Evolutionary conservation across 1,284 basidiomycete genomes (phyloP).

Genomic region (Moesziomyces sp.): DNA sequence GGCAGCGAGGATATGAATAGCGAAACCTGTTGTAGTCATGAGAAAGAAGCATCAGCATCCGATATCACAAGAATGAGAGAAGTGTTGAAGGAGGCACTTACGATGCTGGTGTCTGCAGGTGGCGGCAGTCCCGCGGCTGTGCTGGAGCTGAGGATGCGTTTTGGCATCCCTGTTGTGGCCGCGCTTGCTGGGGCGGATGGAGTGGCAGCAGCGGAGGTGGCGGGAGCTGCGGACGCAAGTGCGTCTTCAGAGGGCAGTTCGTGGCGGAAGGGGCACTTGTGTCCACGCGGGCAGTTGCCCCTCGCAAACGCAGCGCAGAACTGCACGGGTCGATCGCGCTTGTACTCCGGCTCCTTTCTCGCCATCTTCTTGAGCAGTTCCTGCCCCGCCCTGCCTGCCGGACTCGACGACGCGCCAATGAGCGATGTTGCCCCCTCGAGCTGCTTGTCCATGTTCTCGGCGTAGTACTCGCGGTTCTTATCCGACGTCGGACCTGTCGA

Average conservation of each 20-base stretch:
- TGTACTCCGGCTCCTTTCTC: constrained; percentile 93
- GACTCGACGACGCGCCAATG: constrained; percentile 64
- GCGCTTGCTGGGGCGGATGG: constrained; percentile 70
- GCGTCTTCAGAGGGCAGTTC: constrained; percentile 75
- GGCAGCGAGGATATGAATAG: constrained; percentile 90
- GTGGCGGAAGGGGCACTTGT: constrained; percentile 93
- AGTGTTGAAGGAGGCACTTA: constrained; percentile 64
- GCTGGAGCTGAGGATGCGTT: constrained; percentile 83
- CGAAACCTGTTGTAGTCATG: constrained; percentile 76
- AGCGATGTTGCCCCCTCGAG: constrained; percentile 69
- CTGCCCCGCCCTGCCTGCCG: constrained; percentile 73
- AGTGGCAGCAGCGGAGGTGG: constrained; percentile 89
- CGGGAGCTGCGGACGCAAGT: constrained; percentile 79
- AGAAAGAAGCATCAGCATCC: neutral
- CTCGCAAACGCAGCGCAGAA: constrained; percentile 95
- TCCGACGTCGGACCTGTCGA: constrained; percentile 92
- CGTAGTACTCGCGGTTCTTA: constrained; percentile 94
- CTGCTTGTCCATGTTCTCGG: constrained; percentile 76
- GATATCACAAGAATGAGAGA: neutral
- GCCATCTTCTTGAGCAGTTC: constrained; percentile 96
- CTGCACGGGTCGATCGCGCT: constrained; percentile 87
- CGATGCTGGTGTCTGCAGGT: constrained; percentile 86
- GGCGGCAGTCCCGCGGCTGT: constrained; percentile 83
- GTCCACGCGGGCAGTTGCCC: constrained; percentile 90
- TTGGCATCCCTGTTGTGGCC: constrained; percentile 87